Percentiles rank a stretch among this genome's conserved stretches.
Conservation (phyloP, 2,329 filamentous ascomycete genomes). For the Samsoniella hepiali region DNA sequence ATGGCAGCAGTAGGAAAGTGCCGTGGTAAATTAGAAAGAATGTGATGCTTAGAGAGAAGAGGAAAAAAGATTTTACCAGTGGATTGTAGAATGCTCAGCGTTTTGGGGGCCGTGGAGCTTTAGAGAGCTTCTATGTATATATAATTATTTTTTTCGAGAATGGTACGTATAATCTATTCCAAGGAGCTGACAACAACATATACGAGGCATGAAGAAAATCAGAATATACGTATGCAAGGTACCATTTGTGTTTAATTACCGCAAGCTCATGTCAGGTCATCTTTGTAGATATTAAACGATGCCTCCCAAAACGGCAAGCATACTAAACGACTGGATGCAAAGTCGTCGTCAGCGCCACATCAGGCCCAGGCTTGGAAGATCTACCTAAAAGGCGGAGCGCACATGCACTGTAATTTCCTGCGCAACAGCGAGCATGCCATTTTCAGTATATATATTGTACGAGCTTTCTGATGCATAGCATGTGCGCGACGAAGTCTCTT, state of each 20-base stretch:
- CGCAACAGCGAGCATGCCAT: background rate
- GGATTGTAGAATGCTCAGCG: background rate
- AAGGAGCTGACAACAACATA: conserved; percentile 1
- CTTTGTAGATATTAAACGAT: conserved; percentile 8
- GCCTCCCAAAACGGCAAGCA: background rate
- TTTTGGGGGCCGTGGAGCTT: background rate
- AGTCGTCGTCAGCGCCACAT: background rate
- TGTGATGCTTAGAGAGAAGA: background rate
- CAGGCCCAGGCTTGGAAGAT: background rate
- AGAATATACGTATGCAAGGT: background rate
- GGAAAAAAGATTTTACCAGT: background rate
- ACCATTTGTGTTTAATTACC: background rate
- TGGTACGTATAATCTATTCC: background rate
- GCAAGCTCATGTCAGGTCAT: background rate
- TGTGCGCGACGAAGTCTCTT: background rate
- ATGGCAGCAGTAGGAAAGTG: background rate
- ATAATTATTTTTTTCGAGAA: background rate
- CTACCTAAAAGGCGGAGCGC: background rate
- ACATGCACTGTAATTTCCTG: no score
- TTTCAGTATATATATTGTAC: background rate
- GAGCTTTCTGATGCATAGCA: no score
- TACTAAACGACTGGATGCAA: background rate
- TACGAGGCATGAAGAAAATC: background rate
- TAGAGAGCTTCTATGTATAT: background rate
- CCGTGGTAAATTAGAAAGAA: background rate